These are phyloP conservation scores for Aspergillus wentii DNA, from an alignment of 495 filamentous ascomycete species.

Conservation along the genomic window DNA sequence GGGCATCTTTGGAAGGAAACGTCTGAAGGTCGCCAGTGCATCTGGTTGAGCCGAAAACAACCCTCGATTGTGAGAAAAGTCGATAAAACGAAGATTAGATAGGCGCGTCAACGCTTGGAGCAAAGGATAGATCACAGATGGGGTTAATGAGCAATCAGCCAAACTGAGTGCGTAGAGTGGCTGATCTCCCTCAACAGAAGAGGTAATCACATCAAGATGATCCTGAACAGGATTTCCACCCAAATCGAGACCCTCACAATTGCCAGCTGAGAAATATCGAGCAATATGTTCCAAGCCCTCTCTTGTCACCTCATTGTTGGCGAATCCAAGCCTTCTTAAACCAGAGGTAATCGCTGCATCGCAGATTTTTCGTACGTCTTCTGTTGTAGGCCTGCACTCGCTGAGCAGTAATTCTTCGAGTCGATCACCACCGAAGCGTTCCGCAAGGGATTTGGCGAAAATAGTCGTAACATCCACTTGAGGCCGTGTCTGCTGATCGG, in stretches of 20 bases:
- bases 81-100: conserved; percentile 78
- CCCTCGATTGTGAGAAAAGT: conserved; percentile 82
- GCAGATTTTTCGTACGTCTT: conserved; percentile 67
- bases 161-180: conserved; percentile 79
- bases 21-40: conserved; percentile 69
- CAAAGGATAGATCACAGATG: conserved; percentile 65
- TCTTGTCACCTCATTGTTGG: conserved; percentile 69
- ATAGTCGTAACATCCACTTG: conserved; percentile 49
- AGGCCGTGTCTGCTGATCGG: conserved; percentile 7
- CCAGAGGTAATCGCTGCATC: conserved; percentile 71
- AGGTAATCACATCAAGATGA: conserved; percentile 61
- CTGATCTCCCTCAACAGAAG: conserved; percentile 54
- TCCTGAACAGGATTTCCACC: conserved; percentile 82
- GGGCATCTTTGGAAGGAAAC: conserved; percentile 79
- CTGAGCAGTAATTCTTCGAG: conserved; percentile 83
- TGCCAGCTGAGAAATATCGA: conserved; percentile 63
- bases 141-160: conserved; percentile 77
- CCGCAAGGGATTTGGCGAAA: conserved; percentile 67
- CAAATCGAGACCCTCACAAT: conserved; percentile 88
- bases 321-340: conserved; percentile 71
- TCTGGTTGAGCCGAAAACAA: conserved; percentile 73
- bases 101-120: conserved; percentile 70
- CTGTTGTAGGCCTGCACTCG: conserved; percentile 65
- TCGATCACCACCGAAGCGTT: conserved; percentile 67
- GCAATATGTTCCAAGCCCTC: conserved; percentile 72